These are phyloP conservation scores for Beauveria pseudobassiana DNA, from an alignment of 2,329 filamentous ascomycete species.

Conservation along the genomic window DNA sequence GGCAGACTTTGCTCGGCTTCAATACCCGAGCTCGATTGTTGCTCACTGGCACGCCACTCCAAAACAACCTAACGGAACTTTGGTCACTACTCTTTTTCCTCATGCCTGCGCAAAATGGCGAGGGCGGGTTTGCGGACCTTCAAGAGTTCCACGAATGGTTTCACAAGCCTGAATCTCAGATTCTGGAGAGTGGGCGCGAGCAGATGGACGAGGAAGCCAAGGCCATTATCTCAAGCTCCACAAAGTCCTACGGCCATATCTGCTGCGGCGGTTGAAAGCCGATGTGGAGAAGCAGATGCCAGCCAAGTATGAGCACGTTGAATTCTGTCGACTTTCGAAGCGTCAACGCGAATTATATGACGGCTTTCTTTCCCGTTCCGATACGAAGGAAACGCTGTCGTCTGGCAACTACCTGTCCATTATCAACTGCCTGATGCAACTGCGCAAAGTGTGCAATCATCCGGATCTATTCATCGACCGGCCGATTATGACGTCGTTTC, in stretches of 20 bases:
- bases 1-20: constrained; percentile 91
- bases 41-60: constrained; percentile 87
- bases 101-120: constrained; percentile 82
- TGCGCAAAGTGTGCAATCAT: constrained; percentile 97
- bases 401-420: constrained; percentile 96
- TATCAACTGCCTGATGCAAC: constrained; percentile 96
- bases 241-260: constrained; percentile 84
- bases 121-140: constrained; percentile 88
- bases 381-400: constrained; percentile 80
- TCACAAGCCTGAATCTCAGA: constrained; percentile 89
- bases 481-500: constrained; percentile 93
- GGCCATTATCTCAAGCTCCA: constrained; percentile 88
- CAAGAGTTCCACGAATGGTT: constrained; percentile 96
- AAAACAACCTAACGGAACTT: constrained; percentile 93
- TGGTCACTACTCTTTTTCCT: constrained; percentile 97
- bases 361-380: constrained; percentile 83
- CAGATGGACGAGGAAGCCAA: constrained; percentile 92
- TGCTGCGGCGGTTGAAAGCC: constrained; percentile 83
- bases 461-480: constrained; percentile 94
- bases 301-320: constrained; percentile 93
- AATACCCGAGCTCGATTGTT: constrained; percentile 82
- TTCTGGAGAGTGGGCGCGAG: constrained; percentile 87
- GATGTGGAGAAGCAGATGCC: constrained; percentile 99
- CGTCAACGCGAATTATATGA: constrained; percentile 94
- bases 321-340: constrained; percentile 91